These are phyloP conservation scores for Hydrangea macrophylla DNA, from an alignment of 148 eudicot species.

Conservation along the genomic window DNA sequence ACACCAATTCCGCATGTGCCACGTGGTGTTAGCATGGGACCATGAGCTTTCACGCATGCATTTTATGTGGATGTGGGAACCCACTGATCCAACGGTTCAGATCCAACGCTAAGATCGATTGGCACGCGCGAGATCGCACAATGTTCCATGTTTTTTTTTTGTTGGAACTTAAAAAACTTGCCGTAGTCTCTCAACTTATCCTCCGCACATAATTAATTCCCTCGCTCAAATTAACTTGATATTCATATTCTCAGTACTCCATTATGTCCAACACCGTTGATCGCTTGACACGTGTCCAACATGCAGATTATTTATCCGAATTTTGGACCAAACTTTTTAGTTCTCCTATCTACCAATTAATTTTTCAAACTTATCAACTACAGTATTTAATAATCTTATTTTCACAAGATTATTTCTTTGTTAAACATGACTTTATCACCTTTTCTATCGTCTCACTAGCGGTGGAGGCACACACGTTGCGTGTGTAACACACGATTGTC, in stretches of 20 bases:
- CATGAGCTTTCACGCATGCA: background rate
- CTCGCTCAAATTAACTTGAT: background rate
- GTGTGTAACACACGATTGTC: too few species aligned
- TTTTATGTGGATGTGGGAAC: background rate
- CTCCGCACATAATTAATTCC: slow-evolving; percentile 20
- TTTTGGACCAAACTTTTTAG: too few species aligned
- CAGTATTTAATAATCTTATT: too few species aligned
- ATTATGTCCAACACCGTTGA: slow-evolving; percentile 10
- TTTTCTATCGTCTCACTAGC: too few species aligned
- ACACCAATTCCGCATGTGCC: too few species aligned
- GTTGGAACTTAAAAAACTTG: slow-evolving; percentile 28
- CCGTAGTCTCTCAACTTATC: slow-evolving; percentile 22
- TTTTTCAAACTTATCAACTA: too few species aligned
- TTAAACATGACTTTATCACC: too few species aligned
- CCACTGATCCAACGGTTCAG: slow-evolving; percentile 5
- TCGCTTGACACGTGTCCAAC: slow-evolving; percentile 6
- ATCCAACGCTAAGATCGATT: slow-evolving; percentile 10
- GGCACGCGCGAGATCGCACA: slow-evolving; percentile 23
- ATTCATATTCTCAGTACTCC: background rate
- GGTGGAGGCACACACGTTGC: too few species aligned
- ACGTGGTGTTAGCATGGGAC: background rate
- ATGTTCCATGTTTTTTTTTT: slow-evolving; percentile 5
- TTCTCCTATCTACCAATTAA: too few species aligned
- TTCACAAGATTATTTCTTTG: too few species aligned
- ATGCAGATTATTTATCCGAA: slow-evolving; percentile 10